These are phyloP conservation scores for Moelleriella libera DNA, from an alignment of 2,329 filamentous ascomycete genomes.

Conservation along the genomic window DNA sequence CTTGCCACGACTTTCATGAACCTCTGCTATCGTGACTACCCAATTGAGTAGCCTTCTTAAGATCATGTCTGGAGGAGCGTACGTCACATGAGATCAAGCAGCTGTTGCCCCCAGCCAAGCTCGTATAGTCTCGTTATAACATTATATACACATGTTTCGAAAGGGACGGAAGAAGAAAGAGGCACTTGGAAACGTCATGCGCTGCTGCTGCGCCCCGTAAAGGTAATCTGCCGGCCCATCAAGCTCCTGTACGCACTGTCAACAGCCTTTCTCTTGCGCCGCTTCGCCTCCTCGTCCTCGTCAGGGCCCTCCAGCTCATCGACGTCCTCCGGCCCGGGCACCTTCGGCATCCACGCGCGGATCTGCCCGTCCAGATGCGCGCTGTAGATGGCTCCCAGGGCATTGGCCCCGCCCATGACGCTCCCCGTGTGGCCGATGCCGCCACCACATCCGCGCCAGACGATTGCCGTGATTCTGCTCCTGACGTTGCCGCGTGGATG, in stretches of 20 bases:
- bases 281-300: constrained; percentile 29
- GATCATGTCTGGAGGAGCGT: too few relatives aligned
- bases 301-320: constrained; percentile 28
- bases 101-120: too few relatives aligned
- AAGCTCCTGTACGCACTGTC: constrained; percentile 70
- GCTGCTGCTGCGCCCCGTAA: constrained; percentile 18
- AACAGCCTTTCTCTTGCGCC: constrained; percentile 60
- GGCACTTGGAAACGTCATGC: background rate
- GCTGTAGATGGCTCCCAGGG: constrained; percentile 53
- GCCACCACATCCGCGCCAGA: constrained; percentile 55
- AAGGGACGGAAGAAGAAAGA: background rate
- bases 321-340: constrained; percentile 35
- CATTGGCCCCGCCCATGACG: constrained; percentile 43
- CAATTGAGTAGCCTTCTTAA: too few relatives aligned
- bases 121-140: too few relatives aligned
- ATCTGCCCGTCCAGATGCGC: constrained; percentile 77
- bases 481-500: constrained; percentile 17
- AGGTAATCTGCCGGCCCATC: constrained; percentile 58
- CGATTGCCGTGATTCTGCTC: constrained; percentile 59
- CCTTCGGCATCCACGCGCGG: constrained; percentile 56
- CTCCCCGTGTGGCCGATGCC: constrained; percentile 40
- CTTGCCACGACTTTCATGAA: too few relatives aligned
- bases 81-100: too few relatives aligned
- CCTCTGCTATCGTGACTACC: too few relatives aligned
- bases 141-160: too few relatives aligned